A percentile compares a stretch with the other conserved stretches of the same genome.
phyloP scores from a whole-genome alignment of 179 eudicot species.

The Camellia oleifera region DNA sequence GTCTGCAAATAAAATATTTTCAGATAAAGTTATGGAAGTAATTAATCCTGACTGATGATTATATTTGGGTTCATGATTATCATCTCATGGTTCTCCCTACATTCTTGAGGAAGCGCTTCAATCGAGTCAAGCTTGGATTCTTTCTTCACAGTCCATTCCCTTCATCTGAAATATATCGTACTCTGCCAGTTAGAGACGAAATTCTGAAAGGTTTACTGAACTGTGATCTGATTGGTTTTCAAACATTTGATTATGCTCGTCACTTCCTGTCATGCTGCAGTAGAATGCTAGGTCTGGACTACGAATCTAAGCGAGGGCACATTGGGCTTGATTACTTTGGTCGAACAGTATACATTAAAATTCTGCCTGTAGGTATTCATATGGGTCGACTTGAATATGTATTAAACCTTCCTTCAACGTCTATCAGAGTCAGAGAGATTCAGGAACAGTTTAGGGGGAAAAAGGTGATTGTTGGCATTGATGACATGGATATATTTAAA shows the following conservation, averaged over 20 bases:
- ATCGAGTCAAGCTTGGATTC: slow-evolving; percentile 79
- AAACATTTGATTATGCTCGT: slow-evolving; percentile 91
- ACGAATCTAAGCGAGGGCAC: slow-evolving; percentile 89
- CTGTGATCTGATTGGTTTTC: slow-evolving; percentile 84
- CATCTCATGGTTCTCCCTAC: slow-evolving; percentile 87
- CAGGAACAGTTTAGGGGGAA: slow-evolving; percentile 67
- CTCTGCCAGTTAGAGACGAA: slow-evolving; percentile 85
- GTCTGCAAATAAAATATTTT: slow-evolving; percentile 79
- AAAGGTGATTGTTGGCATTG: slow-evolving; percentile 76
- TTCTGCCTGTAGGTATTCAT: slow-evolving; percentile 83
- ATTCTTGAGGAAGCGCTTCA: slow-evolving; percentile 68
- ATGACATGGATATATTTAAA: slow-evolving; percentile 93
- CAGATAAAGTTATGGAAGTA: slow-evolving; percentile 88
- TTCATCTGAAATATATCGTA: slow-evolving; percentile 84
- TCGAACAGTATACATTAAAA: slow-evolving; percentile 80
- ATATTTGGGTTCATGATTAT: slow-evolving; percentile 89
- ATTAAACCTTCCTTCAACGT: slow-evolving; percentile 60
- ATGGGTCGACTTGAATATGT: slow-evolving; percentile 69
- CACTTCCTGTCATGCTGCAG: slow-evolving; percentile 92
- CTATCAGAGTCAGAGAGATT: slow-evolving; percentile 55
- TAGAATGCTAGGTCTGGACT: slow-evolving; percentile 80
- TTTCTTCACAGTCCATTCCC: slow-evolving; percentile 93
- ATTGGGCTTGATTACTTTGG: slow-evolving; percentile 90
- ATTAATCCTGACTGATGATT: slow-evolving; percentile 83
- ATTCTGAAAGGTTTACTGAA: slow-evolving; percentile 75